A percentile compares a stretch with the other conserved stretches of the same genome.
Evolutionary conservation across 1,139 yeast genomes (phyloP).

Genomic region (Yarrowia galli): DNA sequence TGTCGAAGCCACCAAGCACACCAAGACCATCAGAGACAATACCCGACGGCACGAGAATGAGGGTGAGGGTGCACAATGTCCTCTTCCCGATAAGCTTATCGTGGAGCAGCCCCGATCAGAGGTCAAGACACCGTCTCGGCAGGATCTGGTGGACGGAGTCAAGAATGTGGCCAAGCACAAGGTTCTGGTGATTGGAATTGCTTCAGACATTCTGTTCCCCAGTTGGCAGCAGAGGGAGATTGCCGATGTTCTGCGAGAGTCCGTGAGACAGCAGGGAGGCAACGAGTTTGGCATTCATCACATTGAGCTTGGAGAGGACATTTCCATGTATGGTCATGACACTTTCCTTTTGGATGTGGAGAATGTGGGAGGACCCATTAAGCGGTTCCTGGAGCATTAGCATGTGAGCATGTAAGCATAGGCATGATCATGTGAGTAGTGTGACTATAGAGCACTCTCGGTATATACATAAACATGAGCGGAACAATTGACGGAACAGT

Average conservation of each 20-base stretch:
- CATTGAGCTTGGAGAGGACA: constrained; percentile 75
- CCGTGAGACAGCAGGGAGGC: constrained; percentile 50
- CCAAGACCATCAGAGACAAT: constrained; percentile 54
- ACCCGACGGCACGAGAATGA: constrained; percentile 51
- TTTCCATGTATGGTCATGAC: constrained; percentile 88
- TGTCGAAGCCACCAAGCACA: constrained; percentile 55
- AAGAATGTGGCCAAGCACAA: constrained; percentile 66
- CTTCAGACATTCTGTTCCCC: constrained; percentile 89
- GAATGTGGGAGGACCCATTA: constrained; percentile 80
- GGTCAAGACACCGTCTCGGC: constrained; percentile 46
- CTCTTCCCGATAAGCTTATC: constrained; percentile 65
- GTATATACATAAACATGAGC: neutral
- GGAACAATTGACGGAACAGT: neutral
- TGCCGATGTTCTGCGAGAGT: constrained; percentile 62
- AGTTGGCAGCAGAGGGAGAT: constrained; percentile 94
- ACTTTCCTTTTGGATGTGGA: constrained; percentile 81
- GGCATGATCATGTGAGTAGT: neutral
- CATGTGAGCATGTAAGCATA: neutral
- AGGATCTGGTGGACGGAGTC: constrained; percentile 74
- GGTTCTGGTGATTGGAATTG: constrained; percentile 84
- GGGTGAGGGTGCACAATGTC: constrained; percentile 47
- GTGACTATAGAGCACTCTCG: constrained; percentile 28
- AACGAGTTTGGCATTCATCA: constrained; percentile 56
- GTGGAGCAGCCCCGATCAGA: constrained; percentile 55
- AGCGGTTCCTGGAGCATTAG: constrained; percentile 59